Conservation (phyloP, 2,329 filamentous ascomycete genomes). For the Colletotrichum sp. region DNA sequence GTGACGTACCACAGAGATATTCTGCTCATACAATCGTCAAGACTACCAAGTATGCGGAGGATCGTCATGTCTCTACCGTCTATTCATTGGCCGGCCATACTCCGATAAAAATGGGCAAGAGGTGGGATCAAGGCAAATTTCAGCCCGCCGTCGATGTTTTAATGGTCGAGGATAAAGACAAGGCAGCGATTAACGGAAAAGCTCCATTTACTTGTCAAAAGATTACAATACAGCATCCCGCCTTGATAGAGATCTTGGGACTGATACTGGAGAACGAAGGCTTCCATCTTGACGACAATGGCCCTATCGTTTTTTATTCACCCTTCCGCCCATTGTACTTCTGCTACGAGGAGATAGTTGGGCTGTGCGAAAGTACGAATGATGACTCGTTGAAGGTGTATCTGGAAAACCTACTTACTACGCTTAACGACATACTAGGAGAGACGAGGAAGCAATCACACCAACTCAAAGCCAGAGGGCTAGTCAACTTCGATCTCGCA, state of each 20-base stretch:
- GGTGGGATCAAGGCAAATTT: constrained; percentile 37
- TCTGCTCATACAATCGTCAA: constrained; percentile 36
- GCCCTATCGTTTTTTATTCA: constrained; percentile 38
- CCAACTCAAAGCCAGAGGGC: constrained; percentile 37
- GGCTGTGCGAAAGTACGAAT: constrained; percentile 30
- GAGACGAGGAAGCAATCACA: constrained; percentile 39
- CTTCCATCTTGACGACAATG: constrained; percentile 39
- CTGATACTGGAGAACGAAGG: constrained; percentile 47
- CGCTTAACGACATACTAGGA: constrained; percentile 48
- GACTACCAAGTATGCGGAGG: constrained; percentile 43
- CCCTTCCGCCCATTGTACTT: constrained; percentile 51
- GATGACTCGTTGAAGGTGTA: constrained; percentile 37
- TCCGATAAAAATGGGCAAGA: constrained; percentile 45
- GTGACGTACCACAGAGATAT: neutral
- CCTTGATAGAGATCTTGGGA: constrained; percentile 45
- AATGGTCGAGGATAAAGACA: constrained; percentile 48
- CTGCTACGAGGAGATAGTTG: constrained; percentile 45
- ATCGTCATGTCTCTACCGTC: constrained; percentile 22
- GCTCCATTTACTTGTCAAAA: constrained; percentile 42
- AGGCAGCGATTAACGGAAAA: constrained; percentile 42
- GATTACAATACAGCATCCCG: constrained; percentile 47
- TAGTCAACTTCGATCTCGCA: constrained; percentile 45
- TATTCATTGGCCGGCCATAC: constrained; percentile 46
- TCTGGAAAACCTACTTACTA: constrained; percentile 41
- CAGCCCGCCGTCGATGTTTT: constrained; percentile 49